Evolutionary conservation across 768 basidiomycete species (phyloP), one percentile per base, ranked within the genome.

Genomic region (Gymnopilus junonius): DNA sequence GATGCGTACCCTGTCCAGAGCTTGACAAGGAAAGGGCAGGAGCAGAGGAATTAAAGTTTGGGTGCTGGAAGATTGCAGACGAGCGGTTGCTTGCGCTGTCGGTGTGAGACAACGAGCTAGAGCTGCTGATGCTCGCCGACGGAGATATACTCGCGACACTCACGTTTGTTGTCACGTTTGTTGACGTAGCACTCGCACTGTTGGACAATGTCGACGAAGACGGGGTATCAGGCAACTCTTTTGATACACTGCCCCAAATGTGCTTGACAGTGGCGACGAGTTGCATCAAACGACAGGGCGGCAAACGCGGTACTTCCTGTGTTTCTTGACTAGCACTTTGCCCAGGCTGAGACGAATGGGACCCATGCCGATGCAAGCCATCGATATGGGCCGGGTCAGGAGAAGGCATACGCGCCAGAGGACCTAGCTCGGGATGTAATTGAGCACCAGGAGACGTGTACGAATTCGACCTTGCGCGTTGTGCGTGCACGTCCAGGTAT

Each of bases 351-450:
- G 83, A 82, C n/a, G 84, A 82, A 69, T 87, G 85, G 11, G 82
- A 82, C 37, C 80, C 78, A 71, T 91, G 89, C 71, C 86, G 83
- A 66, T 92, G 91, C 61, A 95, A 82, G n/a, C 91, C 94, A 68
- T 92, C 94, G 66, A 93, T 94, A 66, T 92, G 89, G 72, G 90
- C 91, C 57, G 93, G 91, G 71, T 95, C 92, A 2, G 92, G 89
- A 6, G 89, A 86, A 55, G 93, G 93, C 62, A 95, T 88, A 58
- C 86, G 89, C 31, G 93, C 90, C 42, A 95, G 82, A 5, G 93
- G 93, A 27, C 93, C 93, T 21, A 87, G 78, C 66, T 89, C 86
- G 34, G 77, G 71, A 39, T 82, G 80, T 37, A 51, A 51, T 32
- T 81, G 80, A 23, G 79, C 78, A 10, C 83, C 79, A 55, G 88